Conservation (phyloP, 2,329 filamentous ascomycete species). For the Colletotrichum sp. region DNA sequence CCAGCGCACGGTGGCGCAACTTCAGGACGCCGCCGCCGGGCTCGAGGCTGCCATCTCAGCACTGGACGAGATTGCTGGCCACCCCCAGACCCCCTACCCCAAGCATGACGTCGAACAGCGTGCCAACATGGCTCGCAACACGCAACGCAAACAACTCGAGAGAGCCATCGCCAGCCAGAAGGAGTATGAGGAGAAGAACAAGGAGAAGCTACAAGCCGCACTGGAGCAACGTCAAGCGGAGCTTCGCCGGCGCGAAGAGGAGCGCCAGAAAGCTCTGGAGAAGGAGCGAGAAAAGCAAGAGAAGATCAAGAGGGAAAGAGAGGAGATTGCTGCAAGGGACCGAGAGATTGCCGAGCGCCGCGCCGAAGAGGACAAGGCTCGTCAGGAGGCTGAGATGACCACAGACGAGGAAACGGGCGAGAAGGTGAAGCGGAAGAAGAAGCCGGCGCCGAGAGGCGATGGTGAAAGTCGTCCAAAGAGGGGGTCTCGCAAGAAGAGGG, state of each 20-base stretch:
- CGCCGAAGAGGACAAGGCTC: conserved; percentile 70
- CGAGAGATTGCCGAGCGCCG: conserved; percentile 74
- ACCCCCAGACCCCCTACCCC: conserved; percentile 81
- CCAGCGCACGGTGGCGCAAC: conserved; percentile 78
- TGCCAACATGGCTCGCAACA: conserved; percentile 96
- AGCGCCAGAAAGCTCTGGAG: conserved; percentile 70
- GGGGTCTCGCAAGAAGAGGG: conserved; percentile 67
- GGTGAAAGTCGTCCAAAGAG: conserved; percentile 36
- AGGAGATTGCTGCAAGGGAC: conserved; percentile 79
- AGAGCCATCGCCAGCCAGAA: conserved; percentile 83
- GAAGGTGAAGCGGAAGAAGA: conserved; percentile 79
- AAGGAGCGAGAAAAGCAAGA: conserved; percentile 76
- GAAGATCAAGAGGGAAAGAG: conserved; percentile 85
- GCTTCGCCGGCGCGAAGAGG: conserved; percentile 77
- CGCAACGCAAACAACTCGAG: conserved; percentile 89
- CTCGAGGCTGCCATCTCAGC: conserved; percentile 85
- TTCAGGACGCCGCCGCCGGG: conserved; percentile 79
- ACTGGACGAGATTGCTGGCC: conserved; percentile 66
- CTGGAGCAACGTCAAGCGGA: conserved; percentile 82
- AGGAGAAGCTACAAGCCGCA: conserved; percentile 83
- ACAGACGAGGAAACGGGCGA: conserved; percentile 84
- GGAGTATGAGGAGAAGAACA: conserved; percentile 93
- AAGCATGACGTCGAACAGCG: conserved; percentile 90
- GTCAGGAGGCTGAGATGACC: conserved; percentile 79
- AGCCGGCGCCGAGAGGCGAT: conserved; percentile 37